Base-by-base conservation (phyloP, 1,139 yeast genomes). In the Taphrina confusa region DNA sequence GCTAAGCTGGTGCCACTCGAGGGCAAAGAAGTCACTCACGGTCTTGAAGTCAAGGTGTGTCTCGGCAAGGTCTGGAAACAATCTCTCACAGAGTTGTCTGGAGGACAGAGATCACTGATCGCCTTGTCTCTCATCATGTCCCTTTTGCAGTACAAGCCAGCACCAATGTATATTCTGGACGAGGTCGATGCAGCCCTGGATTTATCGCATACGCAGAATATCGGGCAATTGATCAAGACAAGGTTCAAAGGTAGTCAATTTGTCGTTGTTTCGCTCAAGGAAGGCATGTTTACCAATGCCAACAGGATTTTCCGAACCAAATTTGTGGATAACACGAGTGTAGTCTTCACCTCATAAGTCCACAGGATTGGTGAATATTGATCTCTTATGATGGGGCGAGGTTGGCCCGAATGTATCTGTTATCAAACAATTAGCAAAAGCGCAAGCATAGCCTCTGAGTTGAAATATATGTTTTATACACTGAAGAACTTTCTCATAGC, bases 161-260 rank as follows among this genome's bases (percentile, higher is more conserved):
- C 98, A 0, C 98, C 98, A 9, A 88, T 92, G 96, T 92, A 92
- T 71, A 91, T 92, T 68, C 77, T 92, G 62, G 98, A 92, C 74
- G 98, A 92, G 74, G 97, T 92, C 37, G 98, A 92, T 74, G 98
- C 99, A 1, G 99, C 99, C 0, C 79, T 94, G 65, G 99, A 94
- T 76, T 80, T 91, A 65, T 88, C 95, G 60, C 99, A 94, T 72
- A 94, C 99, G 0, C 97, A 94, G 72, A 92, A 92, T 69, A 92
- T 94, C 69, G 99, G 99, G 3, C 96, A 90, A 70, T 78, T 94
- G 70, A 92, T 94, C 72, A 92, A 91, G 74, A 91, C 97, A 0
- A 78, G 96, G 67, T 94, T 94, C 74, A 86, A 87, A 71, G 97
- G 96, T 22, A 86, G 97, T 1, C 99, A 94, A 71, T 94, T 94